phyloP scores from a whole-genome alignment of 805 yeast genomes.

The Metschnikowia proteae region DNA sequence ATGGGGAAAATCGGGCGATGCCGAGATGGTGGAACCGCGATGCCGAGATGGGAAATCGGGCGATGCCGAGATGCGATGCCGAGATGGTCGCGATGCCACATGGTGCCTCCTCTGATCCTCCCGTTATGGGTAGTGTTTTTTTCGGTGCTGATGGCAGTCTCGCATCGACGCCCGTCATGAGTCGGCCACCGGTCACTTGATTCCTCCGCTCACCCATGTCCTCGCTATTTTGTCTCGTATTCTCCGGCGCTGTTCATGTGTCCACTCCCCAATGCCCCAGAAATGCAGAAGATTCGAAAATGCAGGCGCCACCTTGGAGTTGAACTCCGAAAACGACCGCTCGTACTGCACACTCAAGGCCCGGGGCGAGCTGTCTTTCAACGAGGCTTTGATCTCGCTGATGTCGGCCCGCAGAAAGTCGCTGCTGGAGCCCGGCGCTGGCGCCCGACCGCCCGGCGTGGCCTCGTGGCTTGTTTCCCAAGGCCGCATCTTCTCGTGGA shows the following conservation, averaged over 20 bases:
- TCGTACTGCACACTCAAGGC: conserved; percentile 20
- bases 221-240: conserved; percentile 53
- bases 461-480: conserved; percentile 41
- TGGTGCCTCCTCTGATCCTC: no score
- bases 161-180: no score
- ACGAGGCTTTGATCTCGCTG: conserved; percentile 10
- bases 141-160: no score
- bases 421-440: conserved; percentile 56
- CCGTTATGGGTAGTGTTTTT: no score
- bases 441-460: conserved; percentile 35
- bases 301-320: conserved; percentile 22
- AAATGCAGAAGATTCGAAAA: conserved; percentile 42
- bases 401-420: conserved; percentile 5
- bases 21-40: no score
- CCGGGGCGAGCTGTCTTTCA: conserved; percentile 20
- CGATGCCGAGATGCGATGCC: no score
- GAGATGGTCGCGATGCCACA: no score
- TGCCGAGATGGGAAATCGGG: no score
- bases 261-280: conserved; percentile 69
- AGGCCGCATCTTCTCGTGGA: conserved; percentile 49
- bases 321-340: conserved; percentile 23
- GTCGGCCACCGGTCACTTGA: neutral
- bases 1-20: no score
- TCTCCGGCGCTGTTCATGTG: conserved; percentile 40
- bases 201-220: conserved; percentile 47